phyloP scores from a whole-genome alignment of 768 basidiomycete species.

The Pleurotus giganteus region DNA sequence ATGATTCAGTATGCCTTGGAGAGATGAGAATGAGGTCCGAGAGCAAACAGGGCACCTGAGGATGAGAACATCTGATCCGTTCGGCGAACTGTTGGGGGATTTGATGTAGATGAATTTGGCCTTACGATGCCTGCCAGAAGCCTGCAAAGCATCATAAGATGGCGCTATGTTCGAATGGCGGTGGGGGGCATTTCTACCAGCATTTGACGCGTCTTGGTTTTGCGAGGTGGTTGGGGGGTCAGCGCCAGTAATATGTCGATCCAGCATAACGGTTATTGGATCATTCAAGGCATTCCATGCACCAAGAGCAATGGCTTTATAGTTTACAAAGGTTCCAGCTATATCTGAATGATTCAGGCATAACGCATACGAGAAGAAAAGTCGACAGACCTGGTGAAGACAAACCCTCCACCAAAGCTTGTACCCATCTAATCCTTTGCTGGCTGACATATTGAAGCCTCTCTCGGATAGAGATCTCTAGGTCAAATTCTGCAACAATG shows the following conservation, averaged over 20 bases:
- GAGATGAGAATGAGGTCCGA: conserved; percentile 43
- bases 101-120: conserved; percentile 39
- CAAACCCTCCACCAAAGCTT: conserved; percentile 37
- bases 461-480: conserved; percentile 44
- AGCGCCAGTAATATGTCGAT: conserved; percentile 25
- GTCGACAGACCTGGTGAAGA: conserved; percentile 22
- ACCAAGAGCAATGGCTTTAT: conserved; percentile 39
- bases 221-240: conserved; percentile 15
- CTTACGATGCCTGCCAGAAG: conserved; percentile 16
- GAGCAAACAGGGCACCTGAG: conserved; percentile 45
- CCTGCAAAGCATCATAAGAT: not conserved
- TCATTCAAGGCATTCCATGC: conserved; percentile 32
- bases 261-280: conserved; percentile 22
- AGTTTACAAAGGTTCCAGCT: conserved; percentile 26
- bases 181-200: too few species aligned
- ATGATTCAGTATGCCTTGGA: conserved; percentile 56
- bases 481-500: conserved; percentile 35
- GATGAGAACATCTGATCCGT: conserved; percentile 24
- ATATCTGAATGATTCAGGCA: conserved; percentile 13
- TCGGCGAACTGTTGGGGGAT: conserved; percentile 22
- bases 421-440: conserved; percentile 48
- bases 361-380: conserved; percentile 10
- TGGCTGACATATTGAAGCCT: conserved; percentile 39
- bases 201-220: conserved; percentile 20
- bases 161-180: conserved; percentile 25